Evolutionary conservation across 495 filamentous ascomycete species (phyloP).

Genomic region (Lasiosphaeria ovina): DNA sequence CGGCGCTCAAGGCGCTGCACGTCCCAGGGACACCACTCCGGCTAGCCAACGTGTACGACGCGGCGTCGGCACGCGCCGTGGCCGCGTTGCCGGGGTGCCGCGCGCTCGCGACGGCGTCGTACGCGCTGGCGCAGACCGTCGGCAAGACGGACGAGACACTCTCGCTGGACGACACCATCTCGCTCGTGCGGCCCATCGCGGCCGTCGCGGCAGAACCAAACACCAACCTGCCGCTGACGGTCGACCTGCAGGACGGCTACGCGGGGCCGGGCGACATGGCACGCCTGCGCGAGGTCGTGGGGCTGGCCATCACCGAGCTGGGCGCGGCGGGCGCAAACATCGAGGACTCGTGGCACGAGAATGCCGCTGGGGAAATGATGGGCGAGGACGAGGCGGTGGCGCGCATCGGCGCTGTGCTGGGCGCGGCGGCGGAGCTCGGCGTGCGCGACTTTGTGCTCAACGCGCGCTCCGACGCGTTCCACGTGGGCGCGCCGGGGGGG

Average conservation of each 20-base stretch:
- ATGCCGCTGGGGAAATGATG: constrained; percentile 27
- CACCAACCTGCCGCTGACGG: constrained; percentile 39
- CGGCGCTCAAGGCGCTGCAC: constrained; percentile 46
- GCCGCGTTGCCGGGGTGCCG: constrained; percentile 39
- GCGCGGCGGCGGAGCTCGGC: constrained; percentile 34
- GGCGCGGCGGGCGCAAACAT: constrained; percentile 53
- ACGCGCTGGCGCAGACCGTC: constrained; percentile 44
- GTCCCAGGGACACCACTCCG: constrained; percentile 45
- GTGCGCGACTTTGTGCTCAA: constrained; percentile 52
- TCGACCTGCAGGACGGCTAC: constrained; percentile 56
- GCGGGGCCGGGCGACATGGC: constrained; percentile 26
- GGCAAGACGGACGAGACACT: constrained; percentile 46
- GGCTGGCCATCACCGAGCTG: constrained; percentile 32
- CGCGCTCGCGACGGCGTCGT: constrained; percentile 55
- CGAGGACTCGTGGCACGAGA: constrained; percentile 45
- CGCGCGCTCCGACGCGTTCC: constrained; percentile 45
- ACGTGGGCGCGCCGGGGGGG: constrained; percentile 19
- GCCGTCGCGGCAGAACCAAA: constrained; percentile 25
- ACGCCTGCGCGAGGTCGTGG: constrained; percentile 36
- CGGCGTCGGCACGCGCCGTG: constrained; percentile 41
- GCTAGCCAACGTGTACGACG: constrained; percentile 54
- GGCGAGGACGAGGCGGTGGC: constrained; percentile 35
- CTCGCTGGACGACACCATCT: constrained; percentile 35
- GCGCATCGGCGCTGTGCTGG: constrained; percentile 36
- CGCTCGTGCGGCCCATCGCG: constrained; percentile 29